Evolutionary conservation across 257 asterid genomes (phyloP).

Genomic region (Cruciata laevipes): DNA sequence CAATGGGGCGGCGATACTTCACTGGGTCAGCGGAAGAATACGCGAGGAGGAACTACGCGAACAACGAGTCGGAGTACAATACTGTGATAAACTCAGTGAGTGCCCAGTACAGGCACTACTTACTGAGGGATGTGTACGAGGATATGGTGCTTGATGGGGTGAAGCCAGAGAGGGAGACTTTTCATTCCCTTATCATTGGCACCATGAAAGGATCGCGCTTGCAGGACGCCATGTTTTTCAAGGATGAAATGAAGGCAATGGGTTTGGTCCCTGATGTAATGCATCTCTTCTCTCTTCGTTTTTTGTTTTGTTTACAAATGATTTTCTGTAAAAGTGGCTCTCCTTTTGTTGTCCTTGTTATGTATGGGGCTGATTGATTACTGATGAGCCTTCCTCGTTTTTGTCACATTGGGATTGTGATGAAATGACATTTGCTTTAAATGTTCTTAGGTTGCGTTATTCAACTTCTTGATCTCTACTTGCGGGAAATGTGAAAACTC

Average conservation of each 20-base stretch:
- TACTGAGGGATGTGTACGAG: constrained; percentile 91
- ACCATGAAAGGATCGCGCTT: constrained; percentile 84
- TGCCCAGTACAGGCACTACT: constrained; percentile 65
- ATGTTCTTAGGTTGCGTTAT: constrained; percentile 57
- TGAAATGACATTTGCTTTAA: not conserved
- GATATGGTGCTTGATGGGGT: constrained; percentile 99
- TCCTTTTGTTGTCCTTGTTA: not conserved
- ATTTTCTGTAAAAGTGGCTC: not conserved
- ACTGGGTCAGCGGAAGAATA: constrained; percentile 58
- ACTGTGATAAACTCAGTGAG: constrained; percentile 66
- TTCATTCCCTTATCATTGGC: constrained; percentile 83
- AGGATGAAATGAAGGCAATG: constrained; percentile 79
- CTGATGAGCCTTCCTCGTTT: not conserved
- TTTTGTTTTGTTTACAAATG: not conserved
- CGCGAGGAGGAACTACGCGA: constrained; percentile 69
- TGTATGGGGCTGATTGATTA: no score
- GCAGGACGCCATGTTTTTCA: constrained; percentile 87
- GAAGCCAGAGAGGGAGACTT: constrained; percentile 94
- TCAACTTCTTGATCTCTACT: constrained; percentile 81
- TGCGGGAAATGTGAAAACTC: constrained; percentile 88
- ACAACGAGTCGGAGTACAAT: constrained; percentile 68
- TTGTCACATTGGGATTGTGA: not conserved
- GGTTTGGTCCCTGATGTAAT: constrained; percentile 93
- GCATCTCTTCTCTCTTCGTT: not conserved
- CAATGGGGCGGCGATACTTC: constrained; percentile 55